Percentiles rank a stretch among this genome's conserved stretches.
phyloP scores from a whole-genome alignment of 805 yeast species.

The Teunomyces aglyptinius region DNA sequence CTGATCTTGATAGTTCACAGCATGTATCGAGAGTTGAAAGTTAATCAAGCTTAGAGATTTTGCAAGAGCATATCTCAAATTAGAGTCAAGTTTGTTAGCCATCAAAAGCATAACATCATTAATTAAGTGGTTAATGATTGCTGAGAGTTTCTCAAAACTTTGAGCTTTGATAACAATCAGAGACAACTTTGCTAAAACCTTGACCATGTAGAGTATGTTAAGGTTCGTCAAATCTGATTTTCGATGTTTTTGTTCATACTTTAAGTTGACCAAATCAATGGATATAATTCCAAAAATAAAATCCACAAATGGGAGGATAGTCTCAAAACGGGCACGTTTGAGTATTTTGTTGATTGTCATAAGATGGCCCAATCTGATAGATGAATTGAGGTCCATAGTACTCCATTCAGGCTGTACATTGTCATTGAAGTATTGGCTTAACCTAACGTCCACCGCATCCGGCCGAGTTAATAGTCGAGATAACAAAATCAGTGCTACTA shows the following conservation, averaged over 20 bases:
- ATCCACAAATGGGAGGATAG: slow-evolving; percentile 8
- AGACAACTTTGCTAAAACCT: slow-evolving; percentile 39
- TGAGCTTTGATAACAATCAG: slow-evolving; percentile 15
- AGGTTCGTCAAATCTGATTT: slow-evolving; percentile 10
- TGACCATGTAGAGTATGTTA: slow-evolving; percentile 28
- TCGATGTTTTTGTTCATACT: slow-evolving; percentile 9
- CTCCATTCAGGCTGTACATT: slow-evolving; percentile 19
- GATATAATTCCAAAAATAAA: slow-evolving; percentile 16
- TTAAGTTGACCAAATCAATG: slow-evolving; percentile 15
- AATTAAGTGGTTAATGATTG: slow-evolving; percentile 48
- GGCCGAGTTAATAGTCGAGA: slow-evolving; percentile 53
- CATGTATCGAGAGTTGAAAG: slow-evolving; percentile 28
- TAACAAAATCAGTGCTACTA: slow-evolving; percentile 50
- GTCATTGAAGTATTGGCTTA: slow-evolving; percentile 17
- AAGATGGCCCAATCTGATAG: slow-evolving; percentile 35
- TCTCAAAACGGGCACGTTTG: slow-evolving; percentile 19
- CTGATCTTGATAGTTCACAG: slow-evolving; percentile 43
- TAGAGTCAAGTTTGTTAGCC: slow-evolving; percentile 47
- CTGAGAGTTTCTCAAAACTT: slow-evolving; percentile 43
- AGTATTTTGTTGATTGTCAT: slow-evolving; percentile 40
- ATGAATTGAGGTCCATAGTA: slow-evolving; percentile 4
- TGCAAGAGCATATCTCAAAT: slow-evolving; percentile 63
- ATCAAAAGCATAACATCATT: slow-evolving; percentile 32
- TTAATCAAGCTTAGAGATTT: slow-evolving; percentile 58
- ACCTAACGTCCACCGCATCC: slow-evolving; percentile 32